Evolutionary conservation across 257 asterid species (phyloP), one percentile per base, ranked within the genome.

Genomic region (Solanum etuberosum): DNA sequence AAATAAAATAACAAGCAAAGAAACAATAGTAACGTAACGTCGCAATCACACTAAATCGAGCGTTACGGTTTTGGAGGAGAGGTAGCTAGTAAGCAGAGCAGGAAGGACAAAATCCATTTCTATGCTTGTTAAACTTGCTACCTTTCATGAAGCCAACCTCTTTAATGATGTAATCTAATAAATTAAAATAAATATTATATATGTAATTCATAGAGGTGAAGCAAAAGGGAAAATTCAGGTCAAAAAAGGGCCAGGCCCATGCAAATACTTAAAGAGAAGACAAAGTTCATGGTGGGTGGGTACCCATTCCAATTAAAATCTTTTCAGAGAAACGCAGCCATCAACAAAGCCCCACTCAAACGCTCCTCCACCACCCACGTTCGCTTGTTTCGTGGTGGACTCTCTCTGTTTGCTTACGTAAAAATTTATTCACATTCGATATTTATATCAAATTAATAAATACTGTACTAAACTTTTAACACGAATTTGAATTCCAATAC

Each of bases 261-360:
- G 87, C 57, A 84, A 84, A 68, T 88, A 42, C 61, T 77, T 27
- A 43, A 34, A 57, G 67, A 57, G 67, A 78, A 27, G 65, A 78
- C 84, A 78, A 13, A 14, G 61, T 40, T n/a, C 4, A 54, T 77
- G 35, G 83, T 76, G 35, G 91, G 93, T 73, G 82, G 91, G 92
- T 67, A 85, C 88, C 90, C 91, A 87, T 90, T 89, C 37, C 25
- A 91, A 86, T 90, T 88, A 43, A 90, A 88, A 86, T 89, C 83
- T 35, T 82, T 10, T 83, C 91, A 88, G 77, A 88, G 92, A 91
- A 88, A 89, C 87, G 90, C 90, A 90, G 34, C 92, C 91, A 91
- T 91, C 93, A 89, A 70, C 93, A 89, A 67, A 92, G 92, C 87
- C 92, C 93, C 95, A 88, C 90, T 86, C 67, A 77, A 68, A 37